A percentile compares a stretch with the other conserved stretches of the same genome.
phyloP scores from a whole-genome alignment of 257 asterid species.

The Nyctanthes arbortristis region DNA sequence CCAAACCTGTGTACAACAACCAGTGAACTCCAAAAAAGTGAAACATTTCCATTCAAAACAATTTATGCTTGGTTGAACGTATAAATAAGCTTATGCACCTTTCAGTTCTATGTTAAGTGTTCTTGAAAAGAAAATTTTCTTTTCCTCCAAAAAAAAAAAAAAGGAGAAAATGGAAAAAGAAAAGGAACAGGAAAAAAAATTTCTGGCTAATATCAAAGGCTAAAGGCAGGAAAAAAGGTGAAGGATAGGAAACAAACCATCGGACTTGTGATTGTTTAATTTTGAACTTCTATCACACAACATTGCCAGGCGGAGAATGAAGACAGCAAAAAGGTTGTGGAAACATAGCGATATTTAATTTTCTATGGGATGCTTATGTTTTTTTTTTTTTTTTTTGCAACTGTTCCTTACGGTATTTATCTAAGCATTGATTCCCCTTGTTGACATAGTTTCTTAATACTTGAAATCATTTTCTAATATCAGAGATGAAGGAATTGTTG shows the following conservation, averaged over 20 bases:
- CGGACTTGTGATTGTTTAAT: too few relatives aligned
- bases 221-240: neutral
- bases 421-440: conserved; percentile 22
- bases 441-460: conserved; percentile 28
- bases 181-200: too few relatives aligned
- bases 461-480: conserved; percentile 21
- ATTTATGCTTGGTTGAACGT: neutral
- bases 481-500: conserved; percentile 92
- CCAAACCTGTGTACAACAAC: neutral
- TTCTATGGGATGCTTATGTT: conserved; percentile 7
- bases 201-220: neutral
- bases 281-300: too few relatives aligned
- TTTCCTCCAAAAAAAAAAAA: too few relatives aligned
- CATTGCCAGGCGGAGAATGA: too few relatives aligned
- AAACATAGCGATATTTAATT: neutral
- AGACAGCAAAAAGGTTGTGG: too few relatives aligned
- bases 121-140: conserved; percentile 2
- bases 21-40: neutral
- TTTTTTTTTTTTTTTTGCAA: conserved; percentile 4
- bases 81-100: conserved; percentile 14
- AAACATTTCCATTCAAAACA: neutral
- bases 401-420: conserved; percentile 16
- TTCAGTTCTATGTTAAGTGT: conserved; percentile 2
- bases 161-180: too few relatives aligned
- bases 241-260: too few relatives aligned